Evolutionary conservation across 805 yeast genomes (phyloP), one percentile per base, ranked within the genome.

Genomic region (Priceomyces melissophilus): DNA sequence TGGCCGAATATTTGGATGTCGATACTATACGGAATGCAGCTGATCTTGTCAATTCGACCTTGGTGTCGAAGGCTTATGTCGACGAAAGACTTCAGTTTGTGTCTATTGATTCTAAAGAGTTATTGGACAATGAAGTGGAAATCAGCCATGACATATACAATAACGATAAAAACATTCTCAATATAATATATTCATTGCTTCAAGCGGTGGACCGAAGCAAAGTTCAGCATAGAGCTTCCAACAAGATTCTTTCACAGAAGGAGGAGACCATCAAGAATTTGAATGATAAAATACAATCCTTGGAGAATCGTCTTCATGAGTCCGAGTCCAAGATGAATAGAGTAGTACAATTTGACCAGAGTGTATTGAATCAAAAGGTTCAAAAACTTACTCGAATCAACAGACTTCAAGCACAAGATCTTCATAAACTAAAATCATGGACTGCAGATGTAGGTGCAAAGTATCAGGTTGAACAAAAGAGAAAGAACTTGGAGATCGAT

Each of bases 21-120:
- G 68, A 63, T 30, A 55, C 68, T 15, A 58, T 69, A 14, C 45
- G 45, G 13, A 63, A 58, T 46, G 74, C 73, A 4, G 58, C 73
- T 3, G 61, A 63, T 9, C 47, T 64, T 9, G 49, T 70, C 32
- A 70, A 70, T 43, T 50, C 63, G 3, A 60, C 58, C 25, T 57
- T 70, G 16, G 31, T 53, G 1, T 50, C 68, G 30, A 60, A 68
- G 38, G 71, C 71, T 3, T 68, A 65, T 40, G 58, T 61, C 10
- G 55, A 55, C 23, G 47, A 55, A 5, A 56, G 60, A 17, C 49
- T 70, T 13, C 46, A 57, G 33, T 68, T 69, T 48, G 52, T 55
- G 32, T 50, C 65, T 10, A 60, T 63, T n/a, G 56, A 70, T 43
- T 65, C 69, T 65, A 49, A 52, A 12, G 53, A 57, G 8, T 50